phyloP scores from a whole-genome alignment of 495 filamentous ascomycete species.

The Hypoxylon rickii region DNA sequence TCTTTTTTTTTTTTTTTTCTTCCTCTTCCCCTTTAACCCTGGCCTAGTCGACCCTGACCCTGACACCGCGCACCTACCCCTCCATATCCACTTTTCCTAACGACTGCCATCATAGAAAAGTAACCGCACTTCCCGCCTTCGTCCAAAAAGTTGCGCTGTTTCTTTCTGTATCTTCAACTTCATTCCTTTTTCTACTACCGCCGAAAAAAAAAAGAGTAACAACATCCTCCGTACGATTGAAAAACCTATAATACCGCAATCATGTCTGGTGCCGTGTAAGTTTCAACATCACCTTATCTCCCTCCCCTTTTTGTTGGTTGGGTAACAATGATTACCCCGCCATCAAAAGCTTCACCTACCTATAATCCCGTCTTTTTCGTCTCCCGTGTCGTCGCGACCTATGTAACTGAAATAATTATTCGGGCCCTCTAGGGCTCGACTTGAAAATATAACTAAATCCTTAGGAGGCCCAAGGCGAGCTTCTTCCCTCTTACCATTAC shows the following conservation, averaged over 20 bases:
- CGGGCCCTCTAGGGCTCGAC: slow-evolving; percentile 77
- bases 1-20: too few species aligned
- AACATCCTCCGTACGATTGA: slow-evolving; percentile 17
- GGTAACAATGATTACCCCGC: slow-evolving; percentile 22
- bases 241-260: slow-evolving; percentile 32
- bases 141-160: slow-evolving; percentile 13
- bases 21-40: too few species aligned
- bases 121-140: slow-evolving; percentile 23
- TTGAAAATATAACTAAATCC: slow-evolving; percentile 77
- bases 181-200: slow-evolving; percentile 1
- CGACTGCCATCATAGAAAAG: slow-evolving; percentile 32
- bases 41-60: too few species aligned
- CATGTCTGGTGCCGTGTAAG: slow-evolving; percentile 63
- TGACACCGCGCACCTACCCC: slow-evolving; percentile 31
- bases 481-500: slow-evolving; percentile 38
- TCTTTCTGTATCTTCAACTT: slow-evolving; percentile 18
- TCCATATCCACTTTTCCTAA: slow-evolving; percentile 33
- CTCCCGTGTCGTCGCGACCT: slow-evolving; percentile 19
- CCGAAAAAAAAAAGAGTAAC: slow-evolving; percentile 7
- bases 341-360: slow-evolving; percentile 29
- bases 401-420: slow-evolving; percentile 54
- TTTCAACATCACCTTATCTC: slow-evolving; percentile 40
- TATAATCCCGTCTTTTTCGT: slow-evolving; percentile 7
- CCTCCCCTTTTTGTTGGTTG: slow-evolving; percentile 34
- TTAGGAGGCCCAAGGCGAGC: slow-evolving; percentile 56